These are phyloP conservation scores for Candida ovalis DNA, from an alignment of 805 yeast species.

Conservation along the genomic window DNA sequence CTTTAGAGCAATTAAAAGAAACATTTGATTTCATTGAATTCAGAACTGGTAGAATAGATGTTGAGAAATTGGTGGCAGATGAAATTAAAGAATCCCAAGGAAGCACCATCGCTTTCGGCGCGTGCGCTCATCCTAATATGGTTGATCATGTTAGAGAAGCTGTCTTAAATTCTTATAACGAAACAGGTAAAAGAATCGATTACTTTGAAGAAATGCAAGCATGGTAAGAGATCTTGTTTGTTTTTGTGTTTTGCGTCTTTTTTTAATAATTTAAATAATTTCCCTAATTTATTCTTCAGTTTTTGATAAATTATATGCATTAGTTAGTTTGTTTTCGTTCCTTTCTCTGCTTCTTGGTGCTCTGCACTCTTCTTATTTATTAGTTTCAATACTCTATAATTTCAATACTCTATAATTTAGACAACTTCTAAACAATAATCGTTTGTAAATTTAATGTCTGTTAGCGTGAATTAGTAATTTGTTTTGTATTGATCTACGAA, in stretches of 20 bases:
- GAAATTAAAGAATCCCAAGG: constrained; percentile 36
- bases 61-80: constrained; percentile 30
- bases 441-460: no score
- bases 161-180: constrained; percentile 17
- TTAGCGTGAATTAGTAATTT: no score
- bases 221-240: constrained; percentile 22
- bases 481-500: no score
- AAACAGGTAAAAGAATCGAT: constrained; percentile 19
- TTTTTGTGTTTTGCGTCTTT: not conserved
- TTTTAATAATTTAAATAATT: not conserved
- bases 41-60: constrained; percentile 41
- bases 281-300: not conserved
- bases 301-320: no score
- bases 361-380: no score
- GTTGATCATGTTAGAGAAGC: constrained; percentile 30
- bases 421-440: no score
- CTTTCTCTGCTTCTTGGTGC: no score
- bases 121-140: constrained; percentile 47
- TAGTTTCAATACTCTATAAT: no score
- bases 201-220: constrained; percentile 35
- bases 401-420: no score
- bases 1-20: constrained; percentile 19
- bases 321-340: no score
- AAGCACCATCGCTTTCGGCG: constrained; percentile 41
- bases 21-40: constrained; percentile 37